A percentile compares a stretch with the other conserved stretches of the same genome.
phyloP scores from a whole-genome alignment of 2,329 filamentous ascomycete genomes.

The Talaromyces funiculosus region DNA sequence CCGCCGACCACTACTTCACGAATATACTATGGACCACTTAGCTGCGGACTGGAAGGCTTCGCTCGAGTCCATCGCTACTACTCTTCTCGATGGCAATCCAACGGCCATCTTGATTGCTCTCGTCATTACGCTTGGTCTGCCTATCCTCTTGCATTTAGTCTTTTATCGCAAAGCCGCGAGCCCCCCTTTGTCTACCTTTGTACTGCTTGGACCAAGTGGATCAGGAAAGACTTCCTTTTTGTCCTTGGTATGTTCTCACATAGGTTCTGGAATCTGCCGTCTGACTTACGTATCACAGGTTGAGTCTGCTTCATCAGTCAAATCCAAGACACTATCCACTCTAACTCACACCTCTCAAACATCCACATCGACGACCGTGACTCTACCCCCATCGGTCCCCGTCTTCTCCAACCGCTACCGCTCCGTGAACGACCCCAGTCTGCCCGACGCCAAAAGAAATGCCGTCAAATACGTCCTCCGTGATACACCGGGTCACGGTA shows the following conservation, averaged over 20 bases:
- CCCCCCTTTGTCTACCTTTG: conserved; percentile 64
- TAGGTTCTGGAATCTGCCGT: neutral
- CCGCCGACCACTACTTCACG: conserved; percentile 1
- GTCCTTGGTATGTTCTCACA: conserved; percentile 57
- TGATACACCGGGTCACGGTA: conserved; percentile 93
- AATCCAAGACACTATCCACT: conserved; percentile 26
- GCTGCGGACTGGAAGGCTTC: conserved; percentile 30
- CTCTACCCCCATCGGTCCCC: conserved; percentile 48
- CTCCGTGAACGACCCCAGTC: conserved; percentile 59
- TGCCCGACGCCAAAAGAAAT: conserved; percentile 48
- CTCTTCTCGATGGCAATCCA: conserved; percentile 39
- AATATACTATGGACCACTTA: conserved; percentile 13
- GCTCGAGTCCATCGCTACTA: conserved; percentile 34
- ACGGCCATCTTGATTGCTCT: conserved; percentile 59
- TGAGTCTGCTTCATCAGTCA: conserved; percentile 39
- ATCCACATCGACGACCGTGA: conserved; percentile 52
- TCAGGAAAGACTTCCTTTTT: conserved; percentile 83
- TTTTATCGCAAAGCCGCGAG: conserved; percentile 61
- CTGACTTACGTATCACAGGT: conserved; percentile 27
- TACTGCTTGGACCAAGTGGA: conserved; percentile 74
- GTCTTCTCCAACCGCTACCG: conserved; percentile 59
- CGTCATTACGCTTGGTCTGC: conserved; percentile 65
- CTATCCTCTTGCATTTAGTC: conserved; percentile 69
- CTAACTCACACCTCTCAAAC: conserved; percentile 60
- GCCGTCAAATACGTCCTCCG: conserved; percentile 35